Conservation (phyloP, 2,329 filamentous ascomycete species). For the Aspergillus bombycis region DNA sequence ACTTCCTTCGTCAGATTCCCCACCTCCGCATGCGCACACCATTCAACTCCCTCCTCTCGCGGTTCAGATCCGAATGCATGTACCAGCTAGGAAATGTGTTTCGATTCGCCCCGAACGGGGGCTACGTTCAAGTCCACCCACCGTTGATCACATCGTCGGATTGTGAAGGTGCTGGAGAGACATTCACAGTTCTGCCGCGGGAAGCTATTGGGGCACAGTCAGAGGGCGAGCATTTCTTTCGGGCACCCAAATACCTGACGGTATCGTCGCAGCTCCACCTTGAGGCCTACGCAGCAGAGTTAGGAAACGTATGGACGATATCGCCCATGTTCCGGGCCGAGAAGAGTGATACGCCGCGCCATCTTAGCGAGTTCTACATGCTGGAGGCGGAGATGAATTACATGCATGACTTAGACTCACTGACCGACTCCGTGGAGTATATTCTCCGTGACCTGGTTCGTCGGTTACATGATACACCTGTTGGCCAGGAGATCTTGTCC, state of each 20-base stretch:
- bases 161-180: constrained; percentile 94
- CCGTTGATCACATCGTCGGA: constrained; percentile 96
- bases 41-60: constrained; percentile 76
- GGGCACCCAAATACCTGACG: constrained; percentile 86
- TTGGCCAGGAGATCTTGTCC: constrained; percentile 60
- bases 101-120: constrained; percentile 62
- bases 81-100: constrained; percentile 77
- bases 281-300: constrained; percentile 84
- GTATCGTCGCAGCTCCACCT: constrained; percentile 94
- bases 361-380: constrained; percentile 99
- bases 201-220: constrained; percentile 31
- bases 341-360: constrained; percentile 87
- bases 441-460: constrained; percentile 67
- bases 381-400: constrained; percentile 90
- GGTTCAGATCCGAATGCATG: constrained; percentile 80
- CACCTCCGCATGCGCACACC: constrained; percentile 84
- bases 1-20: constrained; percentile 84
- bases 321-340: constrained; percentile 94
- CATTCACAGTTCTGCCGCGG: constrained; percentile 70
- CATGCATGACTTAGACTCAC: constrained; percentile 65
- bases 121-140: constrained; percentile 71
- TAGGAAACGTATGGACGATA: constrained; percentile 90
- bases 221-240: constrained; percentile 70
- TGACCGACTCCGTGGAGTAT: constrained; percentile 81
- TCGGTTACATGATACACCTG: constrained; percentile 52